Conservation (phyloP, 1,284 basidiomycete genomes). For the Ceratobasidium sp. region DNA sequence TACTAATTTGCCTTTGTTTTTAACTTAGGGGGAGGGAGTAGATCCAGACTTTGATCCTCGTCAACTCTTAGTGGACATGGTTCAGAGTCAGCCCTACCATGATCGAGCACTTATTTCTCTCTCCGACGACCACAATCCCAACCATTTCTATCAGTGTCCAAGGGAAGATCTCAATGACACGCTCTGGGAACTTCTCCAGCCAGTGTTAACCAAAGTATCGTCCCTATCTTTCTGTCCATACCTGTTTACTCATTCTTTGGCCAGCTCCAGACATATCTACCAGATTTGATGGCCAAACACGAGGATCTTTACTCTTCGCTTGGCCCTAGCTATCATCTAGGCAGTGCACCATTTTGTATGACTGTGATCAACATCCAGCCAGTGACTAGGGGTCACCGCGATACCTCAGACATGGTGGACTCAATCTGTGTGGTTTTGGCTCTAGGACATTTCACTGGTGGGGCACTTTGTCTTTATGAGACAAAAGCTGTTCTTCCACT, state of each 20-base stretch:
- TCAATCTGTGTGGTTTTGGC: background rate
- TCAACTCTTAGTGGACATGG: background rate
- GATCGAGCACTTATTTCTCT: background rate
- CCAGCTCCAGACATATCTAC: background rate
- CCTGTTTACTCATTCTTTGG: background rate
- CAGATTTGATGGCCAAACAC: background rate
- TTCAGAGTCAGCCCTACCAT: background rate
- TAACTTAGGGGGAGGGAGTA: background rate
- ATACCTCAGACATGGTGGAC: background rate
- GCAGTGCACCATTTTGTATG: no score
- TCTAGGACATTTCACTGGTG: background rate
- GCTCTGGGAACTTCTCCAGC: background rate
- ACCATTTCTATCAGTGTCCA: background rate
- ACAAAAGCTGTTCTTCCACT: background rate
- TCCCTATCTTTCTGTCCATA: background rate
- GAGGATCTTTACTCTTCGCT: background rate
- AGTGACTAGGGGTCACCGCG: background rate
- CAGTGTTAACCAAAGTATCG: background rate
- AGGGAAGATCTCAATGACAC: background rate
- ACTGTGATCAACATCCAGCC: background rate
- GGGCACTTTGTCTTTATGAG: background rate
- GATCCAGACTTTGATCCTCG: background rate
- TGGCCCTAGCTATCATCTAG: background rate
- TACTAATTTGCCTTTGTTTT: background rate
- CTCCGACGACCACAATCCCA: background rate